phyloP scores from a whole-genome alignment of 495 filamentous ascomycete genomes.

The Daldinia vernicosa region DNA sequence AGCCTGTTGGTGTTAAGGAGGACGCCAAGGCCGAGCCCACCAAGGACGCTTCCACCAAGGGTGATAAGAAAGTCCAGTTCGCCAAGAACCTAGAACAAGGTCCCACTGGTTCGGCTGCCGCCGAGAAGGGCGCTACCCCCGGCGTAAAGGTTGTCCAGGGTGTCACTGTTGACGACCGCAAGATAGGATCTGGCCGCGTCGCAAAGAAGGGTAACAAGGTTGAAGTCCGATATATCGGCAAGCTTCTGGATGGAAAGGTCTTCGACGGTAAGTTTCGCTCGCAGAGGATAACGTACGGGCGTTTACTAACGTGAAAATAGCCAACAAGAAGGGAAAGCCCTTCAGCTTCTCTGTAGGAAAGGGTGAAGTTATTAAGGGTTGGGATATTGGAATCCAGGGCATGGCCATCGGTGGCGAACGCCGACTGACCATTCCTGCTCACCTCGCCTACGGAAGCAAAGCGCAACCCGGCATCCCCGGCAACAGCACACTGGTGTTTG shows the following conservation, averaged over 20 bases:
- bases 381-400: constrained; percentile 92
- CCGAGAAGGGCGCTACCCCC: constrained; percentile 57
- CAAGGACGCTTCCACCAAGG: constrained; percentile 63
- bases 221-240: constrained; percentile 96
- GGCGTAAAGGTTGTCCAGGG: constrained; percentile 82
- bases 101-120: constrained; percentile 71
- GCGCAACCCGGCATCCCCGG: constrained; percentile 79
- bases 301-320: constrained; percentile 56
- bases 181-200: constrained; percentile 79
- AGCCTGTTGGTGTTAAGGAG: constrained; percentile 72
- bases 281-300: not conserved
- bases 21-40: constrained; percentile 61
- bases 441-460: constrained; percentile 87
- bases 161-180: constrained; percentile 94
- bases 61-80: constrained; percentile 97
- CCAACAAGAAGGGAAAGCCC: constrained; percentile 97
- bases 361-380: constrained; percentile 97
- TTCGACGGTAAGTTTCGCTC: constrained; percentile 78
- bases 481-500: constrained; percentile 91
- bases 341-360: constrained; percentile 93
- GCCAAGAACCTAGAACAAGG: constrained; percentile 98
- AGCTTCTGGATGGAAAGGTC: constrained; percentile 87
- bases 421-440: constrained; percentile 84
- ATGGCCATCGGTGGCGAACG: constrained; percentile 95
- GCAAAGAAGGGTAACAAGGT: constrained; percentile 88